Conservation (phyloP, 768 basidiomycete genomes). For the Amanita inopinata region DNA sequence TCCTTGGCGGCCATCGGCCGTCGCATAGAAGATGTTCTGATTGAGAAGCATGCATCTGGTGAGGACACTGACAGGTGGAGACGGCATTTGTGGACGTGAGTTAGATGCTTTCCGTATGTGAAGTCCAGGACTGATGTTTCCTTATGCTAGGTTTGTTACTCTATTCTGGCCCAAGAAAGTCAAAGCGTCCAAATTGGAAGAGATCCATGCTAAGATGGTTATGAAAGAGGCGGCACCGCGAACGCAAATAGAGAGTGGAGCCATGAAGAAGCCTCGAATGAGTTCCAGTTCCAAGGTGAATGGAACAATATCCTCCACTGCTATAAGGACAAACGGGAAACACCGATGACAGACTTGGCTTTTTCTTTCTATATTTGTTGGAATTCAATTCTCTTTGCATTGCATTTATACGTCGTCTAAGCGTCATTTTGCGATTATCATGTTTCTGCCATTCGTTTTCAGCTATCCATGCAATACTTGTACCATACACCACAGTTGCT, state of each 20-base stretch:
- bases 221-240: slow-evolving; percentile 73
- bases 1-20: slow-evolving; percentile 89
- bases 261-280: slow-evolving; percentile 52
- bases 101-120: slow-evolving; percentile 16
- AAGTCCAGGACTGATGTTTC: slow-evolving; percentile 3
- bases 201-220: slow-evolving; percentile 95
- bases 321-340: slow-evolving; percentile 52
- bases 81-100: slow-evolving; percentile 94
- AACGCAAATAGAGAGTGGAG: slow-evolving; percentile 37
- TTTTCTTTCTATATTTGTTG: slow-evolving; percentile 11
- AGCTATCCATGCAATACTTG: no score
- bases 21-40: slow-evolving; percentile 80
- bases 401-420: slow-evolving; percentile 10
- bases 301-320: slow-evolving; percentile 32
- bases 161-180: slow-evolving; percentile 98
- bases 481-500: no score
- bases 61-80: slow-evolving; percentile 84
- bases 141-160: slow-evolving; percentile 67
- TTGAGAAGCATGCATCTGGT: slow-evolving; percentile 64
- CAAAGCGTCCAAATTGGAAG: slow-evolving; percentile 85
- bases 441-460: slow-evolving; percentile 16
- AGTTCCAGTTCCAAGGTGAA: slow-evolving; percentile 43
- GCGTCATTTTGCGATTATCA: slow-evolving; percentile 1
- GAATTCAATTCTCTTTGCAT: slow-evolving; percentile 16
- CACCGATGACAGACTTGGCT: slow-evolving; percentile 37